Conservation (phyloP, 1,139 yeast species). For the Hanseniaspora uvarum region DNA sequence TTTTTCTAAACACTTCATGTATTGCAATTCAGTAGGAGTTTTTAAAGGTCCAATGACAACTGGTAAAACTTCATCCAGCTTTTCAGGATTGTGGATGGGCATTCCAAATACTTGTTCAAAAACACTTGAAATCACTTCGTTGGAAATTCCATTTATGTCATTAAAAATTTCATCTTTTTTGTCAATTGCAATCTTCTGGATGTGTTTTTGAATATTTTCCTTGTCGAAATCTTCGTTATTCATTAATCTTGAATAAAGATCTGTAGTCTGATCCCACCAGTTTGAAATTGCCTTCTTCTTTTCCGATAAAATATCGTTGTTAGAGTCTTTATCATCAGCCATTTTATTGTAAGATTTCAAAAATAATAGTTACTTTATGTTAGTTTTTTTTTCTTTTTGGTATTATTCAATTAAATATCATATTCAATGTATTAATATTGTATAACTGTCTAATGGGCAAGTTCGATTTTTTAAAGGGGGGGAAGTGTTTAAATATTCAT, state of each 20-base stretch:
- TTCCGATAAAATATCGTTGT: neutral
- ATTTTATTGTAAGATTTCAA: neutral
- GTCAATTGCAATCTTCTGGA: constrained; percentile 11
- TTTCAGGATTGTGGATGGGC: constrained; percentile 11
- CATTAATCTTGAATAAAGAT: constrained; percentile 11
- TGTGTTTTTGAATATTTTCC: constrained; percentile 8
- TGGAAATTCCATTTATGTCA: constrained; percentile 10
- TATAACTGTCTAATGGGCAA: no score
- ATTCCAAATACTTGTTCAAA: constrained; percentile 17
- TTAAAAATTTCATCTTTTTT: constrained; percentile 13
- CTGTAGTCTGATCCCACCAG: constrained; percentile 18
- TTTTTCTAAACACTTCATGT: constrained; percentile 50
- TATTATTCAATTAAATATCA: no score
- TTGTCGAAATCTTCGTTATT: constrained; percentile 6
- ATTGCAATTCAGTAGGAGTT: constrained; percentile 52
- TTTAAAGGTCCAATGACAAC: constrained; percentile 35
- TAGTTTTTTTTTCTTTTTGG: neutral
- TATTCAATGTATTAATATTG: no score
- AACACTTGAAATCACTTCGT: constrained; percentile 10
- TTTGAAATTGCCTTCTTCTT: constrained; percentile 13
- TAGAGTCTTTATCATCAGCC: constrained; percentile 6
- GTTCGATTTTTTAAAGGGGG: no score
- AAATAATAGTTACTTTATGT: neutral
- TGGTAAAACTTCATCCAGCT: constrained; percentile 19
- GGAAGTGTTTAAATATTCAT: no score